Evolutionary conservation across 495 filamentous ascomycete genomes (phyloP), one percentile per base, ranked within the genome.

Genomic region (Aspergillus coremiiformis): DNA sequence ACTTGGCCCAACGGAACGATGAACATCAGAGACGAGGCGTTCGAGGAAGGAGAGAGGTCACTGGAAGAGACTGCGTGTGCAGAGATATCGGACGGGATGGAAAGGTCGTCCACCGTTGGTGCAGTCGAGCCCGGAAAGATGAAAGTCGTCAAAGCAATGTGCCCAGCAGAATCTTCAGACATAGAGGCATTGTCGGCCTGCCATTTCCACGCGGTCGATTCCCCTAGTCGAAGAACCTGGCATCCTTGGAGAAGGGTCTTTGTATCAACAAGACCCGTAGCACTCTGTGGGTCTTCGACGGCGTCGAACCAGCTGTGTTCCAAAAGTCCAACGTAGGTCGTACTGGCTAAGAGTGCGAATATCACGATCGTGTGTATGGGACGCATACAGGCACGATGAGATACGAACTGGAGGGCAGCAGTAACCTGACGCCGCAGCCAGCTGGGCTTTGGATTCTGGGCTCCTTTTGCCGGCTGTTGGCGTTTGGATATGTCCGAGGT

Each of bases 351-450:
- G 23, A 96, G 68, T 19, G 89, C 88, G 51, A 96, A 84, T 49
- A 90, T 78, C 44, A 93, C 89, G 51, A 97, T 89, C 21, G 92
- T 96, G 62, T 96, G 90, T 49, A 97, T 91, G 0, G 93, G 93
- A 65, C 97, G 90, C 11, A 86, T 82, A 65, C 88, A 95, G 47
- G 93, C 90, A 51, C 84, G 79, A 52, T 83, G 84, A 44, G 94
- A 86, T 51, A 97, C 70, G 20, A 78, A 79, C 61, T 90, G 86
- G 0, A 98, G 75, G 33, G 81, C 69, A 9, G 81, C 80, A 2
- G 89, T 92, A 57, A 93, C 66, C 63, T 81, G 80, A 55, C 81
- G 81, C 56, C 83, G 86, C 45, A 84, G 57, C 79, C 83, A 90
- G 44, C 78, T 78, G 4, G 82, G 86, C 39, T 71, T 66, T 12